Base-by-base conservation (phyloP, 805 yeast genomes). In the Ogataea allantospora region DNA sequence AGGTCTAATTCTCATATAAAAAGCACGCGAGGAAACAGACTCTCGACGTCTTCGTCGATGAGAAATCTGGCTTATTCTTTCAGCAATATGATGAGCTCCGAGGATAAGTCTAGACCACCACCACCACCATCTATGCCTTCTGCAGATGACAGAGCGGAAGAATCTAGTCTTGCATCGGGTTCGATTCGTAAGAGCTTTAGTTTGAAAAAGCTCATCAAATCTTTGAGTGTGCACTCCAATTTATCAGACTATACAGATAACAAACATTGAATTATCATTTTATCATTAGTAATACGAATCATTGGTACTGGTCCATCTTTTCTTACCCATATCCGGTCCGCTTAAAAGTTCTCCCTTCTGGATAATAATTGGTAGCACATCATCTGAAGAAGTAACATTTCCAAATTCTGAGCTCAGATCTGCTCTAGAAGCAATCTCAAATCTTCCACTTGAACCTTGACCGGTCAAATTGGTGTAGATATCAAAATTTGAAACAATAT, bases 391-490 rank as follows among this genome's bases (percentile, higher is more conserved):
- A 27, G 64, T 66, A 33, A 70, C 63, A 17, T 73, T 66, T 19
- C 88, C 91, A 48, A 88, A 87, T 53, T 86, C 93, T 46, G 73
- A 73, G 34, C 70, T 71, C 26, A 87, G 57, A 43, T 80, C 83
- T 13, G 68, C 65, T 39, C 76, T 73, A 6, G 91, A 81, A 2
- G 91, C 95, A 51, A 76, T 80, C 35, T 81, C 85, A 17, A 83
- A 57, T 7, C 72, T 70, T 40, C 95, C 95, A 50, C 77, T 84
- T 3, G 78, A 65, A 21, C 95, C 95, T 27, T 65, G 65, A 30
- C 85, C 83, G 16, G 67, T 68, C 43, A 71, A 71, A 39, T 77
- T 74, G 15, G 74, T 68, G 55, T 71, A 88, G n/a, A 87, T 70
- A 51, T 81, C 75, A 66, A 75, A 84, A 7, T 72, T 67, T 0